These are phyloP conservation scores for Trichophyton verrucosum DNA, from an alignment of 2,329 filamentous ascomycete species.

Conservation along the genomic window DNA sequence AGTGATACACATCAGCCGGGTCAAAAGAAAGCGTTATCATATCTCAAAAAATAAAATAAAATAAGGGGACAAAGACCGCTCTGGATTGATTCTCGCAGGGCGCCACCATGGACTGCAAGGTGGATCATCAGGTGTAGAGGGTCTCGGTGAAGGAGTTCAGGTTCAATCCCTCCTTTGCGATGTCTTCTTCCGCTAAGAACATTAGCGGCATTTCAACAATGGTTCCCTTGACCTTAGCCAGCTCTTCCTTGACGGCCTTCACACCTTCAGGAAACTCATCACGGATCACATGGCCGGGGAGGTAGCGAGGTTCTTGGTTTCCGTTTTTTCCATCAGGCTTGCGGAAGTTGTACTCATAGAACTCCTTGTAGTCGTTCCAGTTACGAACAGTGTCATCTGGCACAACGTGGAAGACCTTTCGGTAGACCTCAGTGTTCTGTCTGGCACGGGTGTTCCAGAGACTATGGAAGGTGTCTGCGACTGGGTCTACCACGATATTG, in stretches of 20 bases:
- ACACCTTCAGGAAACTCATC: constrained; percentile 64
- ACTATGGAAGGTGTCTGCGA: constrained; percentile 43
- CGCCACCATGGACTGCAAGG: background rate
- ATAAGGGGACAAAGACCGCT: background rate
- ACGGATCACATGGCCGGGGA: constrained; percentile 77
- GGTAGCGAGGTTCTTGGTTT: constrained; percentile 42
- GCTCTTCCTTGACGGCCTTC: constrained; percentile 57
- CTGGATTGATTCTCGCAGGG: background rate
- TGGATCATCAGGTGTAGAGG: constrained; percentile 48
- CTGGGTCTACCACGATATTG: constrained; percentile 44
- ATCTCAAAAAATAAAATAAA: background rate
- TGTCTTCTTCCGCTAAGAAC: constrained; percentile 74
- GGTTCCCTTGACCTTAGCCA: constrained; percentile 54
- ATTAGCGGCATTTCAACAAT: constrained; percentile 83
- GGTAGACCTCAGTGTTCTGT: constrained; percentile 49
- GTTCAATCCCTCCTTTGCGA: constrained; percentile 67
- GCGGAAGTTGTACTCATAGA: constrained; percentile 49
- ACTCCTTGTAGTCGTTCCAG: constrained; percentile 52
- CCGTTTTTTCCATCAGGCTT: constrained; percentile 34
- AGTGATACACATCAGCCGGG: background rate
- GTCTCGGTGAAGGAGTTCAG: constrained; percentile 61
- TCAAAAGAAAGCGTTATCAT: background rate
- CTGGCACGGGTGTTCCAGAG: constrained; percentile 48
- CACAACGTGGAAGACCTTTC: constrained; percentile 50
- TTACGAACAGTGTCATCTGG: constrained; percentile 46